Percentiles rank a stretch among this genome's conserved stretches.
phyloP scores from a whole-genome alignment of 257 asterid species.

The Solanum piurae region DNA sequence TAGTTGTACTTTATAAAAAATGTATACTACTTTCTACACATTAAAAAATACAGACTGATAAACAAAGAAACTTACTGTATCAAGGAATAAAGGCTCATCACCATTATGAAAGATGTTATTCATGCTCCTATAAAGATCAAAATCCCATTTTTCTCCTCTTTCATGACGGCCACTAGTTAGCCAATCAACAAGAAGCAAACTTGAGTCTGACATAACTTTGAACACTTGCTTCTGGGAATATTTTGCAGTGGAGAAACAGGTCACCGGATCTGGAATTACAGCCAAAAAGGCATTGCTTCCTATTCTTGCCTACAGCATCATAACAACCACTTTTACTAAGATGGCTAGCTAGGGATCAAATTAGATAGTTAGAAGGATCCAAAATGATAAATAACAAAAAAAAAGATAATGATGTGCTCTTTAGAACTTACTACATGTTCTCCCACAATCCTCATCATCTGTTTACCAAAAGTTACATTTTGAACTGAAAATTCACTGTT shows the following conservation, averaged over 20 bases:
- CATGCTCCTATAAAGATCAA: slow-evolving; percentile 66
- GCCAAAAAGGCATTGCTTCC: slow-evolving; percentile 64
- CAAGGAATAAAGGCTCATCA: slow-evolving; percentile 64
- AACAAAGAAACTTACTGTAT: slow-evolving; percentile 42
- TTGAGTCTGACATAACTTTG: slow-evolving; percentile 46
- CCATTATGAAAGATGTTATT: slow-evolving; percentile 50
- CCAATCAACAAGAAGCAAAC: slow-evolving; percentile 90
- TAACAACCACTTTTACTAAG: slow-evolving; percentile 18
- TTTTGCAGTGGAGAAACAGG: slow-evolving; percentile 87
- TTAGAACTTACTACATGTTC: neutral
- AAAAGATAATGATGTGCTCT: neutral
- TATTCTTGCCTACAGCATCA: slow-evolving; percentile 61
- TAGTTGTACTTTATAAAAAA: neutral
- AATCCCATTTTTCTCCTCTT: slow-evolving; percentile 87
- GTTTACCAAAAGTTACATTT: neutral
- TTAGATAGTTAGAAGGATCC: neutral
- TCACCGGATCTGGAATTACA: slow-evolving; percentile 92
- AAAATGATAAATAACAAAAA: neutral
- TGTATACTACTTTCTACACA: neutral
- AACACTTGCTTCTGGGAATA: slow-evolving; percentile 75
- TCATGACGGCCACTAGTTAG: slow-evolving; percentile 92
- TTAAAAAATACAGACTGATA: neutral
- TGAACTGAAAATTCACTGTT: neutral
- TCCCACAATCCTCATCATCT: neutral
- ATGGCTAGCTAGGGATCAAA: neutral